Evolutionary conservation across 2,329 filamentous ascomycete species (phyloP), one percentile per base, ranked within the genome.

Genomic region (Neopestalotiopsis sp.): DNA sequence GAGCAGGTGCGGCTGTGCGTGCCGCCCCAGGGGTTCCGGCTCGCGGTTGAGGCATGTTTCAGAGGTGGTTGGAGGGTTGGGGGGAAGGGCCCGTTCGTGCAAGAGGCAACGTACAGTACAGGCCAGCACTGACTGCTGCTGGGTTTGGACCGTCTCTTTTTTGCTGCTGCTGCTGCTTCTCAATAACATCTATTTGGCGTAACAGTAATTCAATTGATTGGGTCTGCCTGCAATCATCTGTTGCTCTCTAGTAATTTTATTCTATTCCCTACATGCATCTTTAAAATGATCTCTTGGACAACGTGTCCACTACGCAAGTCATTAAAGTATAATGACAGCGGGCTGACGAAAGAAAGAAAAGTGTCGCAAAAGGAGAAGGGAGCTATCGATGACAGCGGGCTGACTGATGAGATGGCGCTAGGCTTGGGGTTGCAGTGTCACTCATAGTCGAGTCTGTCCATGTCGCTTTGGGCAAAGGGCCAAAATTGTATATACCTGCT

Each of bases 41-140:
- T 30, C 24, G 57, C 30, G 59, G 30, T 40, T 62, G 14, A 34
- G 32, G 59, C 32, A 53, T 62, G 59, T 62, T 62, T 62, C 59
- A 62, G 59, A 62, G 32, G 59, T 12, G 57, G 57, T 38, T 62
- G 59, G 34, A 40, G 57, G 57, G 57, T 20, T 59, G n/a, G 49
- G 6, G 6, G 57, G 56, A 24, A 38, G 28, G n/a, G 59, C 14
- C 45, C 45, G 45, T 53, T 53, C 45, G 45, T 53, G 45, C 45
- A 17, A n/a, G 45, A n/a, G 45, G 45, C 4, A 20, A 17, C 24
- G 57, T 10, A 34, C 28, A 24, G 57, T 10, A 20, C 57, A 59
- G 57, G 24, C 24, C 24, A 28, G 24, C 24, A 28, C 24, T 28
- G 24, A 28, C 24, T 28, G 1, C 57, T 30, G 7, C 24, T 59